phyloP scores from a whole-genome alignment of 345 rosid species.

The Microthlaspi erraticum region DNA sequence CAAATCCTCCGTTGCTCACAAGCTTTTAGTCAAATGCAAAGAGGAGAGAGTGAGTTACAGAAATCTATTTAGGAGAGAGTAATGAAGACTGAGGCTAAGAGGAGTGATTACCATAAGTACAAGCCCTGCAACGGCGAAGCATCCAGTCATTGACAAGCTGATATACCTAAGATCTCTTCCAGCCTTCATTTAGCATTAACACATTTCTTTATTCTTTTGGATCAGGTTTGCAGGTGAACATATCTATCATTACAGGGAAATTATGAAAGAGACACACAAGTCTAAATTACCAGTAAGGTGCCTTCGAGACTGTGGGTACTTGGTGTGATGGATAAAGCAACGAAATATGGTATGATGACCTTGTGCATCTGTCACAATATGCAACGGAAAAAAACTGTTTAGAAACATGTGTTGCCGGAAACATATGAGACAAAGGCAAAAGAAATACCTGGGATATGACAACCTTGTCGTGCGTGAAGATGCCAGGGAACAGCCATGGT shows the following conservation, averaged over 20 bases:
- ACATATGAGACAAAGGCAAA: constrained; percentile 21
- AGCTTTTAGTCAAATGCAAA: constrained; percentile 47
- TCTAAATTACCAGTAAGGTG: constrained; percentile 66
- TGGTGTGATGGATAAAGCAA: constrained; percentile 70
- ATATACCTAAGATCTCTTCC: constrained; percentile 79
- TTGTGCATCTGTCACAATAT: constrained; percentile 77
- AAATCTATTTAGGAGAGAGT: constrained; percentile 8
- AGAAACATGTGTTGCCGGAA: constrained; percentile 9
- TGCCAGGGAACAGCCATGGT: constrained; percentile 71
- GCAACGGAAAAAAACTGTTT: constrained; percentile 8
- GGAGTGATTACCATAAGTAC: constrained; percentile 57
- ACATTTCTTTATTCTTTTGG: constrained; percentile 6
- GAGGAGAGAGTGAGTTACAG: constrained; percentile 5
- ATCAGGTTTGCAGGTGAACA: constrained; percentile 5
- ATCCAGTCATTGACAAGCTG: constrained; percentile 71
- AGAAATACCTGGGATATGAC: constrained; percentile 65
- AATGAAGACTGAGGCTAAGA: background rate
- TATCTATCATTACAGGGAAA: constrained; percentile 1
- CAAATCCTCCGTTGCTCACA: constrained; percentile 61
- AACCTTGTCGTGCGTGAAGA: constrained; percentile 69
- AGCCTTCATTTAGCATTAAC: constrained; percentile 57
- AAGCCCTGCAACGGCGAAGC: constrained; percentile 63
- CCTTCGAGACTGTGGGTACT: constrained; percentile 86
- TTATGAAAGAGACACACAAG: constrained; percentile 11
- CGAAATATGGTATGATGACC: constrained; percentile 68